Percentiles rank a stretch among this genome's conserved stretches.
These are phyloP conservation scores for Hypericum perforatum DNA, from an alignment of 345 rosid species.

Conservation along the genomic window DNA sequence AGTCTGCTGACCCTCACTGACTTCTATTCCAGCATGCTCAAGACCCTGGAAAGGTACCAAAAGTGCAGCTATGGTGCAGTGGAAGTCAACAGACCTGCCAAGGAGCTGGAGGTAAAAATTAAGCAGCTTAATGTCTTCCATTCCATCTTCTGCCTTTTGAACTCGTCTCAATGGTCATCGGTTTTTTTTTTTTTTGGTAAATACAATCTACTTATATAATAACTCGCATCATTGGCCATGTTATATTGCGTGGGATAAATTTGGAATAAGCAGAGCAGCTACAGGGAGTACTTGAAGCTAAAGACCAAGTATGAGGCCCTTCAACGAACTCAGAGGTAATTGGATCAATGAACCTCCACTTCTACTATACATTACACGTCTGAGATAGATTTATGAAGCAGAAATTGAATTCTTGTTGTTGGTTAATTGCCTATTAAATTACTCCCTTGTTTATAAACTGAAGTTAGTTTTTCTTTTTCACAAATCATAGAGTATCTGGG, in stretches of 20 bases:
- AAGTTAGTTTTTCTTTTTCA: too few species aligned
- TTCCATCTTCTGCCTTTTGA: neutral
- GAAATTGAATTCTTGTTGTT: too few species aligned
- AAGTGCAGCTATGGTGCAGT: slow-evolving; percentile 9
- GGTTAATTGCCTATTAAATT: too few species aligned
- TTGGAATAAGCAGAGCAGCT: slow-evolving; percentile 27
- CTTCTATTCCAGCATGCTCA: slow-evolving; percentile 1
- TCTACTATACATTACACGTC: too few species aligned
- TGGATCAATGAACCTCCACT: too few species aligned
- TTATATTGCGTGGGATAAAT: neutral
- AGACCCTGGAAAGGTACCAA: slow-evolving; percentile 9
- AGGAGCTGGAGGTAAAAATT: slow-evolving; percentile 4
- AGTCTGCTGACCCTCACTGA: too few species aligned
- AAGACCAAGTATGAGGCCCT: slow-evolving; percentile 43
- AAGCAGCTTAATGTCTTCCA: too few species aligned
- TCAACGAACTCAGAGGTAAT: slow-evolving; percentile 46
- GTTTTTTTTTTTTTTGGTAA: neutral
- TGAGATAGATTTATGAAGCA: too few species aligned
- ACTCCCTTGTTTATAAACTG: too few species aligned
- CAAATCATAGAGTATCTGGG: too few species aligned
- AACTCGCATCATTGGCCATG: too few species aligned
- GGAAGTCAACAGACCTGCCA: slow-evolving; percentile 5
- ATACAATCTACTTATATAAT: too few species aligned
- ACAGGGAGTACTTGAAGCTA: slow-evolving; percentile 51
- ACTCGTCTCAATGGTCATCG: neutral